Base-by-base conservation (phyloP, 2,329 filamentous ascomycete genomes). In the Verticillium longisporum region DNA sequence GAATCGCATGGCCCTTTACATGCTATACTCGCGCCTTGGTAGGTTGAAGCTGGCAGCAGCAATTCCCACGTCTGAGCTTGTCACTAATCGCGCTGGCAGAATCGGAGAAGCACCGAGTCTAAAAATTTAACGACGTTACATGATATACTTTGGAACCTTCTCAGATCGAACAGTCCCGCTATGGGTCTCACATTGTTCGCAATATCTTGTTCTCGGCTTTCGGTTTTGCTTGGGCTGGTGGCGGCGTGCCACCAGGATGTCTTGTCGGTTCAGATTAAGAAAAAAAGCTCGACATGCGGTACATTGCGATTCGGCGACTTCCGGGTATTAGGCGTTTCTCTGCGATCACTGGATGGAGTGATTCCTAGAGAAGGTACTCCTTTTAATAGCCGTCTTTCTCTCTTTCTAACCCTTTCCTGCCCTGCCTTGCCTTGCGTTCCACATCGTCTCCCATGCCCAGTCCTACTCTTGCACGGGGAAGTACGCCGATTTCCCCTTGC, bases 1-100 rank as follows among this genome's bases (percentile, higher is more conserved):
- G 81, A 99, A 99, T 78, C 91, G 97, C 72, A 98, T 99, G 93
- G 95, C 95, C n/a, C 79, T 99, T 61, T 99, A 98, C 79, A 97
- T 99, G 93, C 86, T 99, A 60, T 99, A 99, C 78, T 96, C 92
- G 63, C 87, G 95, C 83, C 89, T 99, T 74, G 95, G 95, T 97
- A 75, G 80, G 82, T 53, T 18, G 34, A 36, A 13, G 72, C 71
- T 68, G 74, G 68, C 59, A 55, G 54, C 41, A 32, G 2, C 55
- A 55, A n/a, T 33, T 1, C 6, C 13, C 7, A 33, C 2, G 32
- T 14, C 11, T 11, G 10, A 32, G 11, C 5, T 14, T 15, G 13
- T 53, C 10, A 33, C 54, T 33, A 55, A 55, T 15, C 68, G 58
- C 15, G 41, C 59, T 56, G 32, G 66, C 64, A 78, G 76, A 78